Conservation (phyloP, 1,284 basidiomycete genomes). For the Fistulinella cinereoalba region DNA sequence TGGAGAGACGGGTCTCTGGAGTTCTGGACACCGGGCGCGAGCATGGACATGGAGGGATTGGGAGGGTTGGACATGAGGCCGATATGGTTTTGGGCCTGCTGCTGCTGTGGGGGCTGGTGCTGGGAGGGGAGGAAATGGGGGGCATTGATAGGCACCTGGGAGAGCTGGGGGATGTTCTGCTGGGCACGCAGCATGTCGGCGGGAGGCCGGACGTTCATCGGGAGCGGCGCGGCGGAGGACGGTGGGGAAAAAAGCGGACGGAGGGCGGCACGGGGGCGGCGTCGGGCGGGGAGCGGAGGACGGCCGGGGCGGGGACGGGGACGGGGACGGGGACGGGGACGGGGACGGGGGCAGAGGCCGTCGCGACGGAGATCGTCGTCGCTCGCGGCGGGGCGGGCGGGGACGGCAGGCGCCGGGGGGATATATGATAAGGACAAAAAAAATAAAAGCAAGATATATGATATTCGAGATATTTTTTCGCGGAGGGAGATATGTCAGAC, state of each 20-base stretch:
- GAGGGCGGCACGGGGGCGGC: not conserved
- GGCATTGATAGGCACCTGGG: conserved; percentile 39
- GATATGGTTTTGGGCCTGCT: conserved; percentile 30
- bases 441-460: conserved; percentile 32
- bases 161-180: conserved; percentile 41
- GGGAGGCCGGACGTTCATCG: conserved; percentile 40
- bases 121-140: conserved; percentile 40
- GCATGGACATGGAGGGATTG: conserved; percentile 29
- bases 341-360: conserved; percentile 3
- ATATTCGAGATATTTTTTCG: conserved; percentile 29
- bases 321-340: not conserved
- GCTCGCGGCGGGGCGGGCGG: conserved; percentile 4
- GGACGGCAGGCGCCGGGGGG: conserved; percentile 17
- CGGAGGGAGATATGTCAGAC: conserved; percentile 29
- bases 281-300: conserved; percentile 2
- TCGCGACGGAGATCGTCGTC: conserved; percentile 21
- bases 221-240: not conserved
- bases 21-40: conserved; percentile 23
- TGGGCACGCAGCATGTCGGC: conserved; percentile 44
- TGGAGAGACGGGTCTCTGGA: conserved; percentile 15
- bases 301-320: not conserved
- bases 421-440: conserved; percentile 24
- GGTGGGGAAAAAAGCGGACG: conserved; percentile 8
- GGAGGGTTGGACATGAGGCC: conserved; percentile 30
- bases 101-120: conserved; percentile 33